Evolutionary conservation across 2,329 filamentous ascomycete species (phyloP), one percentile per base, ranked within the genome.

Genomic region (Achaetomium macrosporum): DNA sequence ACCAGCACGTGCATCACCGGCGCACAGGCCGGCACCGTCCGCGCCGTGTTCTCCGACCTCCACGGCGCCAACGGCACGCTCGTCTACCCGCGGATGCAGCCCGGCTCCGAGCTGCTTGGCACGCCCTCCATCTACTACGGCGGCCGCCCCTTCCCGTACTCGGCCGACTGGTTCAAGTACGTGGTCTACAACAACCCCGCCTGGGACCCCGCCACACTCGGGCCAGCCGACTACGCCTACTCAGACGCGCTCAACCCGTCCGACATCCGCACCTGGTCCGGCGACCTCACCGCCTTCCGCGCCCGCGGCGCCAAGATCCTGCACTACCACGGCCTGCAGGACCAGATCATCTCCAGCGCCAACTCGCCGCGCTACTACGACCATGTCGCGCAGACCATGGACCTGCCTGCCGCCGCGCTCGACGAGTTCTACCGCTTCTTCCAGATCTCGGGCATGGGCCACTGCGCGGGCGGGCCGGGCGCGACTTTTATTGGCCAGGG

Each of bases 361-460:
- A 75, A 72, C 59, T 72, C 69, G 12, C 68, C 71, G 11, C 63
- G 71, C 12, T 78, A 78, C 68, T 78, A 78, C 63, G 65, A 76
- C 43, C 68, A 76, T 42, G 71, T 77, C 4, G 64, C 67, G 3
- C n/a, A 63, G 25, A 75, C 71, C 0, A 75, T 78, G 73, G 57
- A 57, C 6, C 59, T 68, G 0, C 56, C 64, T 0, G 46, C 63
- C 1, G 44, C 55, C 0, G 54, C 69, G 50, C 61, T 76, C 5
- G 72, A 76, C 51, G 59, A 64, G 1, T 76, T 75, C 54, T 73
- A 77, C 57, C 71, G 77, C 44, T 74, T 71, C 63, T 81, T 82
- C 67, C 70, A 70, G 31, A 71, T 81, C 56, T 73, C 71, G 5
- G 77, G 78, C 7, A 76, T 78, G 67, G 68, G 64, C 2, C 78